phyloP scores from a whole-genome alignment of 345 rosid genomes.

The Euphorbia pulcherrima region DNA sequence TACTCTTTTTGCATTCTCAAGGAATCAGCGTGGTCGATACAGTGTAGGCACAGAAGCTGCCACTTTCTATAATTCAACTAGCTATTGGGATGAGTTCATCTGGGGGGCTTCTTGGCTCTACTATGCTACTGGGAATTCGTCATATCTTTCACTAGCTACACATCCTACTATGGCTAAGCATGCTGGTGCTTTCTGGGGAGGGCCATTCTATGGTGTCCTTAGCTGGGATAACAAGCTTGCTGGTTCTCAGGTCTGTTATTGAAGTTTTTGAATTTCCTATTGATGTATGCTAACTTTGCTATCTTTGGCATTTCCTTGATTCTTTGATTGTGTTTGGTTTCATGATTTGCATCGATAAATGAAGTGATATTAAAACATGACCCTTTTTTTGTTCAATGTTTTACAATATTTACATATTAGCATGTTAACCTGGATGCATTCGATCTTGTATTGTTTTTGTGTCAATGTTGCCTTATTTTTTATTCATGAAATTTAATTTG shows the following conservation, averaged over 20 bases:
- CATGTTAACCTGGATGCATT: not conserved
- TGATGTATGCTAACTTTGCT: not conserved
- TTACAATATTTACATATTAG: not conserved
- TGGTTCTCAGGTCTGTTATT: conserved; percentile 73
- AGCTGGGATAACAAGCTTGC: conserved; percentile 99
- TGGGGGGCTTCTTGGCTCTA: conserved; percentile 98
- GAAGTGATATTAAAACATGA: not conserved
- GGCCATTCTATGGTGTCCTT: conserved; percentile 76
- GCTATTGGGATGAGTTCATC: conserved; percentile 91
- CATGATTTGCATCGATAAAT: not conserved
- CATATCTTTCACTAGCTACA: conserved; percentile 76
- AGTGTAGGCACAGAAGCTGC: conserved; percentile 70
- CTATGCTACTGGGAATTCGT: conserved; percentile 80
- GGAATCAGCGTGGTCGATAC: conserved; percentile 72
- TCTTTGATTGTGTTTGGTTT: not conserved
- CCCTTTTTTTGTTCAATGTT: too few relatives aligned
- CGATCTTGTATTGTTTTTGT: not conserved
- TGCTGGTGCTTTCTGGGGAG: conserved; percentile 96
- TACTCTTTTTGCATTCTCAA: conserved; percentile 63
- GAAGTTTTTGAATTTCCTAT: conserved; percentile 10
- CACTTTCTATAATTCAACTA: conserved; percentile 69
- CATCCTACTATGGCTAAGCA: conserved; percentile 65
- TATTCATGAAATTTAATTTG: not conserved
- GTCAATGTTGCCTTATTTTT: not conserved
- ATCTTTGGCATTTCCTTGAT: not conserved